Evolutionary conservation across 192 early-diverging fungal genomes (phyloP).

Genomic region (Phycomyces blakesleeanus): DNA sequence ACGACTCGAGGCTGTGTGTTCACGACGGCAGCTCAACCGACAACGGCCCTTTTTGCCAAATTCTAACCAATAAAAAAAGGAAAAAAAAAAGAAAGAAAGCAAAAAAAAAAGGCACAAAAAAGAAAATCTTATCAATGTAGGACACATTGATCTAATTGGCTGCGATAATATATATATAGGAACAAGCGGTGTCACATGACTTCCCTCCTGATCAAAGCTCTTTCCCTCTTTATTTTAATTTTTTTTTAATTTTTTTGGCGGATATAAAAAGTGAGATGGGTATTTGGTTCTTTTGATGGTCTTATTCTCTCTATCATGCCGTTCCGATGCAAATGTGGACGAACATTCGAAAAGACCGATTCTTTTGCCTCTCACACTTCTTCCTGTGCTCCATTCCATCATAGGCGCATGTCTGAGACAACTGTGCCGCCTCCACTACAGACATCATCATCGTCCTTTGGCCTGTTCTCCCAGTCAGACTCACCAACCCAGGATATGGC

Average conservation of each 20-base stretch:
- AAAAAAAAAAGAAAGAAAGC: background rate
- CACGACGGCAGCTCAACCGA: slow-evolving; percentile 27
- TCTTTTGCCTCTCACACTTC: slow-evolving; percentile 36
- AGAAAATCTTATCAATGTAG: background rate
- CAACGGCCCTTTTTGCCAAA: slow-evolving; percentile 34
- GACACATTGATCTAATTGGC: background rate
- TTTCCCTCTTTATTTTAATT: background rate
- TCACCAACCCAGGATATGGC: slow-evolving; percentile 11
- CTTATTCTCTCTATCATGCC: slow-evolving; percentile 29
- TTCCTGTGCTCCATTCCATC: slow-evolving; percentile 37
- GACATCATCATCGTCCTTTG: slow-evolving; percentile 5
- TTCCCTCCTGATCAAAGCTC: background rate
- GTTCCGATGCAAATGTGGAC: slow-evolving; percentile 42
- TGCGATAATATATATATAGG: background rate
- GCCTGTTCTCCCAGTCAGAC: background rate
- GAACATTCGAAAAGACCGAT: slow-evolving; percentile 40
- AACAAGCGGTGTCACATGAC: background rate
- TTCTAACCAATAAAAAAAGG: background rate
- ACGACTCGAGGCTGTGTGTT: slow-evolving; percentile 34
- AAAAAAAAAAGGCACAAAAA: background rate
- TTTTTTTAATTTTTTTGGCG: slow-evolving; percentile 1
- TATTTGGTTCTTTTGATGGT: slow-evolving; percentile 2
- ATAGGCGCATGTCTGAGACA: slow-evolving; percentile 26
- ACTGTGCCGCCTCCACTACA: slow-evolving; percentile 9
- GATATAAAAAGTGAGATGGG: too few species aligned